A percentile compares a stretch with the other conserved stretches of the same genome.
These are phyloP conservation scores for Tritrichomonas musculus DNA, from an alignment of 208 protist species.

Conservation along the genomic window DNA sequence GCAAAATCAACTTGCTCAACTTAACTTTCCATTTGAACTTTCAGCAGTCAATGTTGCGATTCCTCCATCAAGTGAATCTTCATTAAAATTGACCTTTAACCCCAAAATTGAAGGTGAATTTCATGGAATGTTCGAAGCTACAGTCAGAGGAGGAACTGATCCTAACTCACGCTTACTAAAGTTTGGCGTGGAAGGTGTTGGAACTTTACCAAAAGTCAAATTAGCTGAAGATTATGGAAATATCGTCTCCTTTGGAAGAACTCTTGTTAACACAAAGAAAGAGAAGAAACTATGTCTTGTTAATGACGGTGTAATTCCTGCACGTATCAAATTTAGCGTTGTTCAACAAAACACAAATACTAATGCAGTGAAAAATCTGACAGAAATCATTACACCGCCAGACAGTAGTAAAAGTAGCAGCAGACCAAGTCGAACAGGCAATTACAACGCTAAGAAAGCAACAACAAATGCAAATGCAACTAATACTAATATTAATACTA, in stretches of 20 bases:
- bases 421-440: too few species aligned
- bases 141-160: background rate
- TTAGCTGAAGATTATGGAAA: background rate
- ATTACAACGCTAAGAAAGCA: too few species aligned
- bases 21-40: background rate
- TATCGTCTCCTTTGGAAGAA: background rate
- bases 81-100: background rate
- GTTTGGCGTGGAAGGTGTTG: background rate
- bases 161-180: background rate
- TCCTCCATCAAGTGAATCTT: background rate
- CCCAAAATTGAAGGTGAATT: background rate
- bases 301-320: background rate
- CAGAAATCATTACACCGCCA: too few species aligned
- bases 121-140: background rate
- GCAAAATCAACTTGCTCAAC: background rate
- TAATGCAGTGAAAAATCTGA: too few species aligned
- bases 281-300: background rate
- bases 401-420: too few species aligned
- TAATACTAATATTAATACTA: too few species aligned
- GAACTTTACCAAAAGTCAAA: background rate
- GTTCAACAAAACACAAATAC: too few species aligned
- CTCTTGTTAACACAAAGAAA: background rate
- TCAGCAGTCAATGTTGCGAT: background rate
- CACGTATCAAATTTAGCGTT: too few species aligned
- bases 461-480: too few species aligned